Conservation (phyloP, 163 green algal species). For the Dunaliella salina region DNA sequence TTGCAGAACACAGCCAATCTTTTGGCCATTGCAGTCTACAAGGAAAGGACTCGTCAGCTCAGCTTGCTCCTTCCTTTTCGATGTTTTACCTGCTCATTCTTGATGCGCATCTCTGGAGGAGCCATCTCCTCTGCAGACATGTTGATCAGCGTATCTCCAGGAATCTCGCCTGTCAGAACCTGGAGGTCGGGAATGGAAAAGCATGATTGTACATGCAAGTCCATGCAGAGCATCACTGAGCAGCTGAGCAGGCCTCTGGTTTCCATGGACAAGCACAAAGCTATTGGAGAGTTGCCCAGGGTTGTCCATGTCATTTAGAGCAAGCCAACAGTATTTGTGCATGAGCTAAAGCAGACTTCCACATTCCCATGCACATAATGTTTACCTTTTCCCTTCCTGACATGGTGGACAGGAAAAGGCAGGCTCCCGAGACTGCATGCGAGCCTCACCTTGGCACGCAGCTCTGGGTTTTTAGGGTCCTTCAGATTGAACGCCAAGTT, state of each 20-base stretch:
- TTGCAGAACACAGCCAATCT: too few relatives aligned
- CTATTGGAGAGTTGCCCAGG: too few relatives aligned
- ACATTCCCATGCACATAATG: too few relatives aligned
- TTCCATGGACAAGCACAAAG: too few relatives aligned
- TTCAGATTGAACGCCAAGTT: constrained; percentile 92
- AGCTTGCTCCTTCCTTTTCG: not conserved
- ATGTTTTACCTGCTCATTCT: constrained; percentile 49
- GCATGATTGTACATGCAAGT: not conserved
- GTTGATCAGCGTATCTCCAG: constrained; percentile 58
- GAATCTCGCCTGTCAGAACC: constrained; percentile 65
- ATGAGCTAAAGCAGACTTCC: too few relatives aligned
- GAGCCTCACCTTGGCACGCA: constrained; percentile 38
- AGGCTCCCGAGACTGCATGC: too few relatives aligned
- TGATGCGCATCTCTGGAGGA: constrained; percentile 59
- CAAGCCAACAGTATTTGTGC: too few relatives aligned
- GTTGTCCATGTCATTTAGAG: too few relatives aligned
- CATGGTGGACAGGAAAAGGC: too few relatives aligned
- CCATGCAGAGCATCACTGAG: too few relatives aligned
- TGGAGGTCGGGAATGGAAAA: constrained; percentile 12
- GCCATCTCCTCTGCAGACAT: constrained; percentile 81
- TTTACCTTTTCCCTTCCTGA: too few relatives aligned
- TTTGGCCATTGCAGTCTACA: not conserved
- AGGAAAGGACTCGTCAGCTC: not conserved
- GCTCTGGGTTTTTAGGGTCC: constrained; percentile 84
- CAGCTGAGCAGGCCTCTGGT: too few relatives aligned